A percentile compares a stretch with the other conserved stretches of the same genome.
These are phyloP conservation scores for Coemansia sp. DNA, from an alignment of 192 early-diverging fungal species.

Conservation along the genomic window DNA sequence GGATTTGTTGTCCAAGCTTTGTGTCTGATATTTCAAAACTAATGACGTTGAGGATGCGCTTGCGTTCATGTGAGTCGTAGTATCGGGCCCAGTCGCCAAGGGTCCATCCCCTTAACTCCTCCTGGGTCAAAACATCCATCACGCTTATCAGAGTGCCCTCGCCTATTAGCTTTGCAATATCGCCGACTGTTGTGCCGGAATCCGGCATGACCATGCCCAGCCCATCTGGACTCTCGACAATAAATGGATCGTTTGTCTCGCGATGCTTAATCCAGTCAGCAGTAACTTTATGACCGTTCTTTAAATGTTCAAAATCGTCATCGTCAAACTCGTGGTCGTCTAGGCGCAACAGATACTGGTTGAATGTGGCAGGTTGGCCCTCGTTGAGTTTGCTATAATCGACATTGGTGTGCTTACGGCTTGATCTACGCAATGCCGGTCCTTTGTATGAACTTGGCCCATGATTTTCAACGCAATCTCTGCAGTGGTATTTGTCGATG, in stretches of 20 bases:
- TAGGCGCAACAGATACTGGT: constrained; percentile 78
- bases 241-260: constrained; percentile 74
- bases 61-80: constrained; percentile 63
- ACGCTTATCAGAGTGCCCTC: constrained; percentile 77
- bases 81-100: constrained; percentile 86
- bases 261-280: constrained; percentile 63
- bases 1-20: constrained; percentile 64
- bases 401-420: constrained; percentile 60
- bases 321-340: constrained; percentile 66
- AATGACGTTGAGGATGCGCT: constrained; percentile 84
- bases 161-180: constrained; percentile 62
- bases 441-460: constrained; percentile 64
- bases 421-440: constrained; percentile 60
- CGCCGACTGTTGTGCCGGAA: constrained; percentile 59
- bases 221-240: constrained; percentile 68
- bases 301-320: constrained; percentile 68
- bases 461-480: constrained; percentile 54
- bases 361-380: constrained; percentile 74
- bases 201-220: constrained; percentile 85
- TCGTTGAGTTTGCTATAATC: constrained; percentile 88
- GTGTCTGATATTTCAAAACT: constrained; percentile 84
- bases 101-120: constrained; percentile 75
- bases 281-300: constrained; percentile 66
- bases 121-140: constrained; percentile 91
- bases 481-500: constrained; percentile 70